Evolutionary conservation across 2,329 filamentous ascomycete genomes (phyloP), one percentile per base, ranked within the genome.

Genomic region (Colletotrichum sp.): DNA sequence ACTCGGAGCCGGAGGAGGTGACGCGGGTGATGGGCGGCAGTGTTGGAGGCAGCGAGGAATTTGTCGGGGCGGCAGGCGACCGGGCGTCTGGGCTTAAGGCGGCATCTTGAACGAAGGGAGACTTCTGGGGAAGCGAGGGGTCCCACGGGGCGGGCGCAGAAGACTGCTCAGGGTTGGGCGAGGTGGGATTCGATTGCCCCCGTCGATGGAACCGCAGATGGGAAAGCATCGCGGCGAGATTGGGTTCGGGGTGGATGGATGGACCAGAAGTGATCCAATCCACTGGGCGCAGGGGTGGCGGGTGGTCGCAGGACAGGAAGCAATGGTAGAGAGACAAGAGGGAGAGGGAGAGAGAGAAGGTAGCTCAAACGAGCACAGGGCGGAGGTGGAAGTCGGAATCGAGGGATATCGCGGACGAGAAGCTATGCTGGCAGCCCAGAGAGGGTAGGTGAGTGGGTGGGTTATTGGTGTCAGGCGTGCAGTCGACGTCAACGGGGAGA

Each of bases 191-290:
- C 71, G 90, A 91, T 78, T 87, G 87, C 64, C 86, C 89, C 80
- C 90, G 89, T 79, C 90, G 89, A 80, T 92, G 90, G 83, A 92
- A 91, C 80, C 90, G 89, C 64, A 92, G 86, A 83, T 89, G 87
- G 78, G 88, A 89, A 69, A 90, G 85, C 89, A 90, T 90, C 60
- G 74, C 48, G 32, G 70, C 28, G 24, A 12, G 6, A 26, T 13
- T 36, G 28, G 39, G 14, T 21, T 72, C 8, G 63, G 34, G 61
- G 55, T 68, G 55, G 73, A 67, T 28, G 71, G 66, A 32, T 66
- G 59, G 59, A 66, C 70, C 57, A 72, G 63, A 59, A 16, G 55
- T 34, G 69, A 75, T 57, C 67, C 61, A 52, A 55, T 39, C 26
- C 64, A 55, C 36, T 9, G 64, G 70, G 39, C 73, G 73, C 73